phyloP scores from a whole-genome alignment of 768 basidiomycete species.

The Leccinum fibrillosum region DNA sequence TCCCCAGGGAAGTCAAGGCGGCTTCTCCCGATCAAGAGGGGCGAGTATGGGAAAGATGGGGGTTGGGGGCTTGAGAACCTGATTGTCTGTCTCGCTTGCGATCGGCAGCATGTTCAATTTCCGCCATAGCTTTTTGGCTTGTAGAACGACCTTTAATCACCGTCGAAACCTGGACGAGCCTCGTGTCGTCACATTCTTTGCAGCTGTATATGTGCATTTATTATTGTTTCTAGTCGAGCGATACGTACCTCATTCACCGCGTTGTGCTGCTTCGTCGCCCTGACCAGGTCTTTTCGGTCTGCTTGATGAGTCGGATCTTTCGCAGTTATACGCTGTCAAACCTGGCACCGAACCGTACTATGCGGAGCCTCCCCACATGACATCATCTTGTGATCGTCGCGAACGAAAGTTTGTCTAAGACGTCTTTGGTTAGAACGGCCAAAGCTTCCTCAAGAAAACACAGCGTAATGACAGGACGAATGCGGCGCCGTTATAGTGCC shows the following conservation, averaged over 20 bases:
- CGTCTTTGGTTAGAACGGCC: neutral
- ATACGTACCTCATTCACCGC: neutral
- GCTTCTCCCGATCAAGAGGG: neutral
- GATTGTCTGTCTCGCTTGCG: neutral
- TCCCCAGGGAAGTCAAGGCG: neutral
- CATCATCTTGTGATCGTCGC: neutral
- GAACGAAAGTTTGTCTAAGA: neutral
- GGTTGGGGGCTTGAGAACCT: neutral
- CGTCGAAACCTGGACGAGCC: neutral
- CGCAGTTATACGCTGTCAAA: neutral
- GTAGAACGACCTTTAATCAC: neutral
- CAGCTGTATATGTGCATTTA: neutral
- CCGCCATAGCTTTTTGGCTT: neutral
- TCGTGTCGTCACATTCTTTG: neutral
- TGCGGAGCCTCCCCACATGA: neutral
- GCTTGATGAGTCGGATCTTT: neutral
- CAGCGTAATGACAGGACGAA: neutral
- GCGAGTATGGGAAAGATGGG: neutral
- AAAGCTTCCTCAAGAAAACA: neutral
- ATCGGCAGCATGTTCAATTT: neutral
- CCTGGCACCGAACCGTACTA: too few species aligned
- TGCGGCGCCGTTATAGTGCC: neutral
- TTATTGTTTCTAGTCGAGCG: neutral
- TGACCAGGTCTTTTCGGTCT: neutral
- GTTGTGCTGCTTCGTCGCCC: neutral